These are phyloP conservation scores for Phaeomoniella chlamydospora DNA, from an alignment of 2,329 filamentous ascomycete species.

Conservation along the genomic window DNA sequence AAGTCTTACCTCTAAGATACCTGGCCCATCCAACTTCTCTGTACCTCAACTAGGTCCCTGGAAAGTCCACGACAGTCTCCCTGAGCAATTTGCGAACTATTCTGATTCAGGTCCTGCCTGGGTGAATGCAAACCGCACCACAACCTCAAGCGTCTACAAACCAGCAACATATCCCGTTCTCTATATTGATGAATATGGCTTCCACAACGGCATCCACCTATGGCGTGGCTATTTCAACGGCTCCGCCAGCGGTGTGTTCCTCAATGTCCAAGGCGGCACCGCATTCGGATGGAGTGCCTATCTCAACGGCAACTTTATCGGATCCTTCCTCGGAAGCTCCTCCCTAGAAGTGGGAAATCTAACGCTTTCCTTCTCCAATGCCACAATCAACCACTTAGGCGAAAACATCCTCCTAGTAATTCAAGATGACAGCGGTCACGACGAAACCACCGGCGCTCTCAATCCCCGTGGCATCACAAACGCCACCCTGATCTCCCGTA, in stretches of 20 bases:
- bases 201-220: conserved; percentile 28
- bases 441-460: conserved; percentile 32
- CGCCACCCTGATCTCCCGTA: conserved; percentile 26
- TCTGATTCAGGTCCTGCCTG: conserved; percentile 24
- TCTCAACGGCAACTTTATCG: conserved; percentile 42
- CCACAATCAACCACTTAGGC: conserved; percentile 31
- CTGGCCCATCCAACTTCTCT: conserved; percentile 13
- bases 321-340: conserved; percentile 35
- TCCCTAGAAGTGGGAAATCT: neutral
- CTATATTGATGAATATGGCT: conserved; percentile 31
- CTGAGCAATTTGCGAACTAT: conserved; percentile 23
- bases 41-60: conserved; percentile 20
- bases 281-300: conserved; percentile 44
- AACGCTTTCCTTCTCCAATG: conserved; percentile 21
- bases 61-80: conserved; percentile 28
- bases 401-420: conserved; percentile 39
- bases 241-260: conserved; percentile 20
- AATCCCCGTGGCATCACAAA: conserved; percentile 36
- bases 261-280: conserved; percentile 38
- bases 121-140: conserved; percentile 25
- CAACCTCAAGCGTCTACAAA: conserved; percentile 23
- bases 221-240: conserved; percentile 29
- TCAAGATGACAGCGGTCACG: conserved; percentile 47
- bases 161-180: conserved; percentile 30
- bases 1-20: conserved; percentile 21